These are phyloP conservation scores for Chytridium lagenaria DNA, from an alignment of 371 early-diverging fungal genomes.

Conservation along the genomic window DNA sequence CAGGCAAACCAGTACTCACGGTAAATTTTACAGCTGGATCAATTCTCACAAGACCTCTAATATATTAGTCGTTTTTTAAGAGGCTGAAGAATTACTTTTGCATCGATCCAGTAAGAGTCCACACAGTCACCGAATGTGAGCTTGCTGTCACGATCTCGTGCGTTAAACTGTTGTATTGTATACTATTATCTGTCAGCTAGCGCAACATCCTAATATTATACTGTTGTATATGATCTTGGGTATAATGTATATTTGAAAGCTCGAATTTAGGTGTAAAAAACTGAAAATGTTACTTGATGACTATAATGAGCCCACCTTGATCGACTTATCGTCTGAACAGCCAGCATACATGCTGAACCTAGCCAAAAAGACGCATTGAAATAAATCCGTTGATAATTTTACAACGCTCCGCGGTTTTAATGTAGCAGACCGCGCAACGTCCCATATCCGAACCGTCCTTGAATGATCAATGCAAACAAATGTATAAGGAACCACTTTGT, in stretches of 20 bases:
- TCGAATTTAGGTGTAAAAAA: constrained; percentile 49
- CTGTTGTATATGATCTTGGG: constrained; percentile 37
- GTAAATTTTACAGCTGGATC: constrained; percentile 23
- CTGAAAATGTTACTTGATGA: constrained; percentile 17
- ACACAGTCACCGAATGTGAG: constrained; percentile 27
- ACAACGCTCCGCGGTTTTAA: constrained; percentile 10
- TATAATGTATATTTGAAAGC: constrained; percentile 28
- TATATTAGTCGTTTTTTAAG: background rate
- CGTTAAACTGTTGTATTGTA: constrained; percentile 15
- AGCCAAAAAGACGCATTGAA: constrained; percentile 38
- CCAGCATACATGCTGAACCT: constrained; percentile 45
- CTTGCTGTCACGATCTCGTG: constrained; percentile 33
- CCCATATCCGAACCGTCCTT: constrained; percentile 38
- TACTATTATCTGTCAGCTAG: background rate
- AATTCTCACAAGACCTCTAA: constrained; percentile 30
- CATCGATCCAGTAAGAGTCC: constrained; percentile 23
- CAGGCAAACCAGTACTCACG: constrained; percentile 37
- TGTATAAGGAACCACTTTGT: constrained; percentile 27
- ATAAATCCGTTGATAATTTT: constrained; percentile 18
- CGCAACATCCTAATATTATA: background rate
- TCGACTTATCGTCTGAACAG: constrained; percentile 42
- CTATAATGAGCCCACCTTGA: constrained; percentile 30
- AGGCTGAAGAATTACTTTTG: constrained; percentile 9
- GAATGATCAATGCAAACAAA: constrained; percentile 42
- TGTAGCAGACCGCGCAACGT: constrained; percentile 28